A percentile compares a stretch with the other conserved stretches of the same genome.
Conservation (phyloP, 1,284 basidiomycete genomes). For the Marasmius sp. region DNA sequence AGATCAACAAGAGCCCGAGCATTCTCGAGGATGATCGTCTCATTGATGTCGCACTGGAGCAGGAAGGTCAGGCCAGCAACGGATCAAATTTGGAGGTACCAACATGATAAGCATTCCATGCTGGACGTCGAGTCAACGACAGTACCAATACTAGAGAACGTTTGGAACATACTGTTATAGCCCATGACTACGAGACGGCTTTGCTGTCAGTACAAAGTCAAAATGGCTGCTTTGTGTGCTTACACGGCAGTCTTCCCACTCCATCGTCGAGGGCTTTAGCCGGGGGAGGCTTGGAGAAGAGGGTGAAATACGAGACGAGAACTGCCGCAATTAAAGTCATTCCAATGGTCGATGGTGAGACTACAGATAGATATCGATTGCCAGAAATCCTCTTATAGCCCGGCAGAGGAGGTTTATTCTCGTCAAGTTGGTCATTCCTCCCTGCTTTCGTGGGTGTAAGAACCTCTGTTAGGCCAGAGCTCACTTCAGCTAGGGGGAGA, state of each 20-base stretch:
- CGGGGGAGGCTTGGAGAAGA: constrained; percentile 5
- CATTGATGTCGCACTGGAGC: constrained; percentile 53
- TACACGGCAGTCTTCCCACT: constrained; percentile 41
- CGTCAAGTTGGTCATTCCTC: not conserved
- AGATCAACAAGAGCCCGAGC: constrained; percentile 46
- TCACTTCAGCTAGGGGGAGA: not conserved
- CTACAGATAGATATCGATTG: constrained; percentile 7
- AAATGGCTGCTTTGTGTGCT: constrained; percentile 10
- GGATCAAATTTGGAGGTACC: constrained; percentile 14
- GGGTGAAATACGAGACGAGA: constrained; percentile 15
- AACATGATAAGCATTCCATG: constrained; percentile 63
- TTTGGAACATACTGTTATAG: constrained; percentile 43
- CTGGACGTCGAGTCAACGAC: constrained; percentile 24
- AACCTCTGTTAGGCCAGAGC: not conserved
- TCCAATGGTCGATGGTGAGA: constrained; percentile 18
- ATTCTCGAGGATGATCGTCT: constrained; percentile 47
- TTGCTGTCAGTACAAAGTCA: not conserved
- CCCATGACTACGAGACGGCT: constrained; percentile 38
- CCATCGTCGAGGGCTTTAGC: constrained; percentile 17
- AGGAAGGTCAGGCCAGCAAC: not conserved
- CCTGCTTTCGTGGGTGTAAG: not conserved
- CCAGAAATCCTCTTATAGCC: not conserved
- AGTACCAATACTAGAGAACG: not conserved
- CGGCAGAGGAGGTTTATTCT: not conserved
- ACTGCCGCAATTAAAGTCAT: constrained; percentile 14